These are phyloP conservation scores for Phlebiopsis flavidoalba DNA, from an alignment of 768 basidiomycete species.

Conservation along the genomic window DNA sequence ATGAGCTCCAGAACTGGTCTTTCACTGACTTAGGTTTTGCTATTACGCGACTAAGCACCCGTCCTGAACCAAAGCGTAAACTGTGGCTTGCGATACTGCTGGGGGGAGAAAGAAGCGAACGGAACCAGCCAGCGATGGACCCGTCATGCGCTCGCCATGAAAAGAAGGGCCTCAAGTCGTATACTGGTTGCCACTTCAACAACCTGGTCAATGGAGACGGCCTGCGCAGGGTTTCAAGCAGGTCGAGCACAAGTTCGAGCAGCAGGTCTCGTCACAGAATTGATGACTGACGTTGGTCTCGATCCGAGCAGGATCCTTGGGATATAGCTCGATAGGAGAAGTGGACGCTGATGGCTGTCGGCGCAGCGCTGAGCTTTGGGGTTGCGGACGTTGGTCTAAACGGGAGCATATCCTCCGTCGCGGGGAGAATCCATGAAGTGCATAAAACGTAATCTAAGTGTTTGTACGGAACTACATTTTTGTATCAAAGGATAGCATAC, in stretches of 20 bases:
- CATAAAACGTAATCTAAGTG: neutral
- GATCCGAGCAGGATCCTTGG: neutral
- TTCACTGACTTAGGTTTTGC: too few relatives aligned
- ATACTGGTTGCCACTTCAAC: slow-evolving; percentile 10
- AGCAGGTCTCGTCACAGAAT: neutral
- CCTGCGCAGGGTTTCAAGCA: slow-evolving; percentile 4
- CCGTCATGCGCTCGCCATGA: neutral
- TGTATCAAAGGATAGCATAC: neutral
- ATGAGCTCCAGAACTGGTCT: slow-evolving; percentile 1
- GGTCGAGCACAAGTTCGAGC: neutral
- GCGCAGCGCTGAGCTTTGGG: neutral
- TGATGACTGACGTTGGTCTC: slow-evolving; percentile 4
- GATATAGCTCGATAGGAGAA: neutral
- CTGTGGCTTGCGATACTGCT: too few relatives aligned
- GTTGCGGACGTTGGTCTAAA: neutral
- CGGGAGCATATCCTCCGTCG: neutral
- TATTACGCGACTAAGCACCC: too few relatives aligned
- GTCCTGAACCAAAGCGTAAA: too few relatives aligned
- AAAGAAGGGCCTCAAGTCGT: slow-evolving; percentile 7
- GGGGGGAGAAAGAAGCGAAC: too few relatives aligned
- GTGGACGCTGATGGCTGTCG: neutral
- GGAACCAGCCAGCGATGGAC: neutral
- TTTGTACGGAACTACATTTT: neutral
- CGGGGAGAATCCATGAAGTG: neutral
- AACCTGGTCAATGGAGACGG: slow-evolving; percentile 13